A percentile compares a stretch with the other conserved stretches of the same genome.
phyloP scores from a whole-genome alignment of 2,329 filamentous ascomycete species.

The Intubia oerlemansii region DNA sequence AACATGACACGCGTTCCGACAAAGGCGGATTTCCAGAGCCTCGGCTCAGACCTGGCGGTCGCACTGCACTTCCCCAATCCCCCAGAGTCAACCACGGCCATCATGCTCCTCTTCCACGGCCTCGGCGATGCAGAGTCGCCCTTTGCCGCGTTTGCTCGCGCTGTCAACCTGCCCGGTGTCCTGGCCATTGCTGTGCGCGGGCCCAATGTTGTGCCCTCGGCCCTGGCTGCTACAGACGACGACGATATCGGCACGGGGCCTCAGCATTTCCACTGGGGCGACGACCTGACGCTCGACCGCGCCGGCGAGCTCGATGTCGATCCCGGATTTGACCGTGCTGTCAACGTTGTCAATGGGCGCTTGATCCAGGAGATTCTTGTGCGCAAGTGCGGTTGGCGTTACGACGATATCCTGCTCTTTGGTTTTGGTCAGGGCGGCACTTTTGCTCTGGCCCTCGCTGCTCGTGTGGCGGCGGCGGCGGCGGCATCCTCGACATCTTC shows the following conservation, averaged over 20 bases:
- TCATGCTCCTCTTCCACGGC: conserved; percentile 68
- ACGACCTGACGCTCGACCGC: conserved; percentile 34
- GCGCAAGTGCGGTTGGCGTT: conserved; percentile 33
- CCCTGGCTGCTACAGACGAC: conserved; percentile 18
- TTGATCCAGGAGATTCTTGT: conserved; percentile 31
- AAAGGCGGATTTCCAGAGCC: conserved; percentile 24
- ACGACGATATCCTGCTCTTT: conserved; percentile 38
- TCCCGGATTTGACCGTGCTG: conserved; percentile 33
- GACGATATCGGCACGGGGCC: conserved; percentile 8
- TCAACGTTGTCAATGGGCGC: conserved; percentile 22
- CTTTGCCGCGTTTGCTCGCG: conserved; percentile 47
- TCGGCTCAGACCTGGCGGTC: conserved; percentile 19
- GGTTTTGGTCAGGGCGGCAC: conserved; percentile 49
- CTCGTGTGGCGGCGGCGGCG: too few relatives aligned
- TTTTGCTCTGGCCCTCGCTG: conserved; percentile 33
- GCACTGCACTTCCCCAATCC: conserved; percentile 27
- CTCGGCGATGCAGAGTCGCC: conserved; percentile 53
- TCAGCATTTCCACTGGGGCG: conserved; percentile 40
- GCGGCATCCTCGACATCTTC: too few relatives aligned
- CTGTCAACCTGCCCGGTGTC: conserved; percentile 56
- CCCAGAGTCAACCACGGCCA: conserved; percentile 43
- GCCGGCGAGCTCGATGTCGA: conserved; percentile 37
- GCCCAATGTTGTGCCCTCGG: conserved; percentile 42
- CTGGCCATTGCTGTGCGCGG: conserved; percentile 55
- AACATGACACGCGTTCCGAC: conserved; percentile 24